These are phyloP conservation scores for Verticillium dahliae DNA, from an alignment of 2,329 filamentous ascomycete genomes.

Conservation along the genomic window DNA sequence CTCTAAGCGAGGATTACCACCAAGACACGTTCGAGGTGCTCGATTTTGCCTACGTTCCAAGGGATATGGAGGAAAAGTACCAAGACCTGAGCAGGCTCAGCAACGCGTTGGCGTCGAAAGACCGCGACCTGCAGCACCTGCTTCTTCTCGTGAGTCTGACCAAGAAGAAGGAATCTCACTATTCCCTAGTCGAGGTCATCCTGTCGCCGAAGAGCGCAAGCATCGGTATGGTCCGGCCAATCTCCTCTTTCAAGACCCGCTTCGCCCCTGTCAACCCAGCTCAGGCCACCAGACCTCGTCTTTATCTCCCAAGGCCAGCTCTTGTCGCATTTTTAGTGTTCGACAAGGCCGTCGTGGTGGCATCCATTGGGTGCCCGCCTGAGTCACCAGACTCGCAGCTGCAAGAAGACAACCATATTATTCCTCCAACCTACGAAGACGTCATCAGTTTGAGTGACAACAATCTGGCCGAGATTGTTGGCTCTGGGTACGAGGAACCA, in stretches of 20 bases:
- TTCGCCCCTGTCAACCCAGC: conserved; percentile 32
- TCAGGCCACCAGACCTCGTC: conserved; percentile 44
- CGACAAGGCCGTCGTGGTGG: conserved; percentile 67
- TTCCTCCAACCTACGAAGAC: conserved; percentile 73
- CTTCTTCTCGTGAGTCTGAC: conserved; percentile 55
- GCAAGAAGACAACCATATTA: conserved; percentile 56
- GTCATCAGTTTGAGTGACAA: conserved; percentile 71
- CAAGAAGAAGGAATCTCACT: conserved; percentile 48
- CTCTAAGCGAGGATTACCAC: conserved; percentile 39
- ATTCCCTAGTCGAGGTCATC: conserved; percentile 67
- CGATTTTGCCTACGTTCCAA: conserved; percentile 69
- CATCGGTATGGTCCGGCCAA: conserved; percentile 61
- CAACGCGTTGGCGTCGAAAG: conserved; percentile 41
- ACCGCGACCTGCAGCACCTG: conserved; percentile 49
- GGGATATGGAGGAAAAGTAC: conserved; percentile 43
- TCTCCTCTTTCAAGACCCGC: conserved; percentile 57
- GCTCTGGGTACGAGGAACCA: conserved; percentile 58
- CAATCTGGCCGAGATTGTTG: conserved; percentile 55
- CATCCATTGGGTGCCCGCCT: conserved; percentile 62
- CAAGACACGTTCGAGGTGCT: conserved; percentile 63
- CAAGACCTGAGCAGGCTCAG: conserved; percentile 42
- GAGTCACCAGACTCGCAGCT: conserved; percentile 73
- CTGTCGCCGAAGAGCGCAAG: conserved; percentile 46
- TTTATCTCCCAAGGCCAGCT: conserved; percentile 73
- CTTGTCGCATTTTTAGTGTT: conserved; percentile 80